phyloP scores from a whole-genome alignment of 495 filamentous ascomycete genomes.

The Bombardia bombarda region DNA sequence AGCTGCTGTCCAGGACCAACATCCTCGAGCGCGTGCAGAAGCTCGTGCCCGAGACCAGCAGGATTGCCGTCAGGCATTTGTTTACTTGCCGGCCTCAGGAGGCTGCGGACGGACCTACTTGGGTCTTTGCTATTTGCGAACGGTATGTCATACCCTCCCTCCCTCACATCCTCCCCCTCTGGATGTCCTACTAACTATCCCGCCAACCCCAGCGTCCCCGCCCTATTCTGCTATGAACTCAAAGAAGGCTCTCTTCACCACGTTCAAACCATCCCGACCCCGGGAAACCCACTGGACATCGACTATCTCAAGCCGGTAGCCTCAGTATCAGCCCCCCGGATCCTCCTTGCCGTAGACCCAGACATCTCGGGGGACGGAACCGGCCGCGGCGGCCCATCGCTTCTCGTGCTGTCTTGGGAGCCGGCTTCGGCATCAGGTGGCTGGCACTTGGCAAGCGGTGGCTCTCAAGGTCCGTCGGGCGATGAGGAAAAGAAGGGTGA shows the following conservation, averaged over 20 bases:
- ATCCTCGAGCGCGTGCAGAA: conserved; percentile 34
- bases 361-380: conserved; percentile 16
- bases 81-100: conserved; percentile 16
- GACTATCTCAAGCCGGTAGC: conserved; percentile 14
- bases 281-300: conserved; percentile 57
- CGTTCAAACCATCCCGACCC: conserved; percentile 37
- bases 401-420: not conserved
- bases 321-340: conserved; percentile 11
- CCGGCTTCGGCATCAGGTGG: not conserved
- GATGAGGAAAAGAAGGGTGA: too few relatives aligned
- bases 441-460: not conserved
- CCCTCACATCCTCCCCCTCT: not conserved
- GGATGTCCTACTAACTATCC: conserved; percentile 15
- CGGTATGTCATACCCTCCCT: conserved; percentile 38
- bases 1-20: conserved; percentile 44
- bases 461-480: too few relatives aligned
- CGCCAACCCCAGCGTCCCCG: conserved; percentile 42
- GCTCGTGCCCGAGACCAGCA: conserved; percentile 21
- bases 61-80: conserved; percentile 46
- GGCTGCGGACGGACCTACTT: conserved; percentile 6
- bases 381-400: not conserved
- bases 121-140: conserved; percentile 59
- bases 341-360: conserved; percentile 52
- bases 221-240: conserved; percentile 51
- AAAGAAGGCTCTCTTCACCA: conserved; percentile 34